Percentiles rank a stretch among this genome's conserved stretches.
Evolutionary conservation across 2,329 filamentous ascomycete genomes (phyloP).

Genomic region (Talaromyces piceae): DNA sequence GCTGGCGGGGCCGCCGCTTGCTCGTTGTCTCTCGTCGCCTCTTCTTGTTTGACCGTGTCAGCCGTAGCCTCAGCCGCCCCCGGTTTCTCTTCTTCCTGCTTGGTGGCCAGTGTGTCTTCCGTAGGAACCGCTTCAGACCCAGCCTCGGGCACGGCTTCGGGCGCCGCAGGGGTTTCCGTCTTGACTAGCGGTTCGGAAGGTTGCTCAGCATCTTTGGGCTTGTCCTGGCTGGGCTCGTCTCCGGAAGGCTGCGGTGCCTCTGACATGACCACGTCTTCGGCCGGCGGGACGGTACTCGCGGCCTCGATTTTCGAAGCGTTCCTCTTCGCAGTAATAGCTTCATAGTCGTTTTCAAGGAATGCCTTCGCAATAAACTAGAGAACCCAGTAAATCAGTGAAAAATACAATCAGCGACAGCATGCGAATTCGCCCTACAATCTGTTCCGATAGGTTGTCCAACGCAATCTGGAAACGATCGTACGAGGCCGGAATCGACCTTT

Average conservation of each 20-base stretch:
- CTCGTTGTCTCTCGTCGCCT: conserved; percentile 13
- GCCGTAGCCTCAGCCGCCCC: conserved; percentile 13
- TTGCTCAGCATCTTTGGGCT: conserved; percentile 15
- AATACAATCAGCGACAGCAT: background rate
- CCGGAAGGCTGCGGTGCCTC: conserved; percentile 16
- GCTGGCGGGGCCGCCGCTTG: conserved; percentile 22
- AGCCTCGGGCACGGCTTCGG: background rate
- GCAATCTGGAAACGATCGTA: conserved; percentile 35
- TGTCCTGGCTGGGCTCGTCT: conserved; percentile 13
- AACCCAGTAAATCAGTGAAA: background rate
- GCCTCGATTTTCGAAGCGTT: conserved; percentile 12
- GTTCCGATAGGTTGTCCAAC: conserved; percentile 34
- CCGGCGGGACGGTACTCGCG: conserved; percentile 11
- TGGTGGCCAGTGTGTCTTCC: conserved; percentile 5
- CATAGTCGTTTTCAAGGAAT: conserved; percentile 36
- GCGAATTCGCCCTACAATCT: conserved; percentile 29
- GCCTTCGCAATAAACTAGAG: conserved; percentile 37
- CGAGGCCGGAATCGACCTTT: conserved; percentile 29
- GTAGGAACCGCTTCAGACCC: conserved; percentile 15
- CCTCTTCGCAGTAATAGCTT: conserved; percentile 27
- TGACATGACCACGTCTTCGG: conserved; percentile 25
- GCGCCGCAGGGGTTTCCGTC: conserved; percentile 7
- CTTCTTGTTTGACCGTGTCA: conserved; percentile 20
- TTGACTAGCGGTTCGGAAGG: conserved; percentile 8
- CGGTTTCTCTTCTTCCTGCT: conserved; percentile 8